Evolutionary conservation across 352 stramenopile genomes (phyloP).

Genomic region (Pythium oligandrum): DNA sequence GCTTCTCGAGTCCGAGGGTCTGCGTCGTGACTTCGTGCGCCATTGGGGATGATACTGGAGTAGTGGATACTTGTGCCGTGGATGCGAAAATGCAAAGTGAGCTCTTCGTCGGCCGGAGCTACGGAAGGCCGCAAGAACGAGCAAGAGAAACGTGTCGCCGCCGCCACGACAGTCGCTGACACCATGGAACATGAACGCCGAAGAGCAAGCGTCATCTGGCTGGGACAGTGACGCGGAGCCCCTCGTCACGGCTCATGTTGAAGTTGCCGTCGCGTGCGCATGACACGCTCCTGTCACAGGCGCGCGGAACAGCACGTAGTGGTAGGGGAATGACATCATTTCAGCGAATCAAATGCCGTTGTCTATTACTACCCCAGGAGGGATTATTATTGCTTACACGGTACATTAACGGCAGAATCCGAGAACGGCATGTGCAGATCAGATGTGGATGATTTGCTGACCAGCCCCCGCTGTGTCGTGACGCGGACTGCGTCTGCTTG

Average conservation of each 20-base stretch:
- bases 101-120: conserved; percentile 1
- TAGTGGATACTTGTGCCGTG: conserved; percentile 7
- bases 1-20: conserved; percentile 29
- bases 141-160: too few relatives aligned
- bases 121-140: neutral
- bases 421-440: too few relatives aligned
- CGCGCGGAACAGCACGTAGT: neutral
- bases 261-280: conserved; percentile 1
- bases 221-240: too few relatives aligned
- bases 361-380: neutral
- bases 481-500: too few relatives aligned
- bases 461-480: too few relatives aligned
- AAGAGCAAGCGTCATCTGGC: too few relatives aligned
- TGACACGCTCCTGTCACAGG: neutral
- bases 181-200: too few relatives aligned
- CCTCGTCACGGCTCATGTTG: neutral
- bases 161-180: too few relatives aligned
- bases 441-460: too few relatives aligned
- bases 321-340: neutral
- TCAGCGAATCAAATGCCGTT: conserved; percentile 1
- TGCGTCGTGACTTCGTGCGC: conserved; percentile 60
- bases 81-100: conserved; percentile 27
- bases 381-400: neutral
- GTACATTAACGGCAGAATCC: too few relatives aligned
- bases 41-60: conserved; percentile 21